Base-by-base conservation (phyloP, 306 rosid genomes). In the Lablab purpureus region DNA sequence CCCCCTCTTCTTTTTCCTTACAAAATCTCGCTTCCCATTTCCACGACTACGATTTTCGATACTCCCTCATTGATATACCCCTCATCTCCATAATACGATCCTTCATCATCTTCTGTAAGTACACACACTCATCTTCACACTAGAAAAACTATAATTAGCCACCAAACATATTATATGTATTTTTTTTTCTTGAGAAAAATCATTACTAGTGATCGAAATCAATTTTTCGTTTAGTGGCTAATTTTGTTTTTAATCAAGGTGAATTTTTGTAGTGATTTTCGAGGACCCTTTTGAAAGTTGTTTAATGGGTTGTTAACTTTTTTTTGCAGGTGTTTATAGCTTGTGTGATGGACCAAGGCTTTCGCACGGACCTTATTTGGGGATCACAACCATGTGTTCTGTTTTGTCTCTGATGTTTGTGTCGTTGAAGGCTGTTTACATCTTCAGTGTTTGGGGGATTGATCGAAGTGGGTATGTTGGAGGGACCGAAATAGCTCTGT, bases 51-150 rank as follows among this genome's bases (percentile, higher is more conserved):
- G 98, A 96, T 74, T 96, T 93, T 19, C 88, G 94, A 1, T 86
- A 67, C 86, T 96, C 99, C 4, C 98, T 93, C 75, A 70, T 93
- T 55, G 99, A 96, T 46, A 93, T 96, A 34, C 99, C 99, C n/a
- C 86, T 93, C 30, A 75, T 93, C 10, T 93, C 99, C 32, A 79
- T 91, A 5, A 22, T 89, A 2, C 68, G 99, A 84, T 96, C 98
- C 65, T 75, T 91, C 74, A 83, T 96, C 85, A 96, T 96, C 51
- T 76, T 96, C 84, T 93, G 99, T 96, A 82, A 90, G 99, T 84
- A 19, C 21, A 15, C 1, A 17, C 14, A 15, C 43, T 17, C 9
- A 0, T 7, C 9, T 34, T 55, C 36, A 4, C 36, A 58, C 36
- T 12, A 58, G 10, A 4, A 58, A 19, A 51, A 10, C 9, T 8